Evolutionary conservation across 2,329 filamentous ascomycete species (phyloP), one percentile per base, ranked within the genome.

Genomic region (Sclerotinia nivalis): DNA sequence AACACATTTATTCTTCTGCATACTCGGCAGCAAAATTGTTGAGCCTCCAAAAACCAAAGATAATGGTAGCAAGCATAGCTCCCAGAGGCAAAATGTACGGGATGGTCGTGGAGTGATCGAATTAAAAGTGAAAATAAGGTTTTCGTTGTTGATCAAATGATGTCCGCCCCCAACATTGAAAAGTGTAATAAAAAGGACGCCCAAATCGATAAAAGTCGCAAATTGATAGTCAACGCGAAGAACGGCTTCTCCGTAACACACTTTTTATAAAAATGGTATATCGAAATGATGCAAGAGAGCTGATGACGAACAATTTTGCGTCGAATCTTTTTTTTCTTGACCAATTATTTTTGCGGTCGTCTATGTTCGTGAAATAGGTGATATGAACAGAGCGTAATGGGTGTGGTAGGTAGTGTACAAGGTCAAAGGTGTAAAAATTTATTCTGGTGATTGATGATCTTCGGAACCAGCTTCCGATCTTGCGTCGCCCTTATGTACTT

Each of bases 401-500:
- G 34, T 34, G 43, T 61, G 15, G 20, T 25, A 18, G 20, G 25
- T 66, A 67, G 40, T 67, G 37, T 67, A 67, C 65, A 67, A 59
- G 31, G 47, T 64, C 37, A 64, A 34, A 25, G n/a, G 20, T n/a
- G 15, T 47, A 25, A 20, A 43, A 12, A 58, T 59, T 31, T 58
- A 76, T 64, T 78, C 88, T 71, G 88, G 87, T 1, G 87, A 89
- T 69, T 89, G 77, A 70, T 79, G 78, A 54, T 88, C 87, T 75
- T 89, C 87, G 8, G 87, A 89, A 40, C 87, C 88, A 37, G 87
- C 84, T 73, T 89, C 88, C 3, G 88, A 89, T 60, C 83, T 85
- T 13, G 85, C 81, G 64, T 93, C 91, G 76, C 90, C 89, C 82
- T 93, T 96, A 85, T 99, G 96, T 61, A 98, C 95, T 83, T 98